Evolutionary conservation across 768 basidiomycete genomes (phyloP), one percentile per base, ranked within the genome.

Genomic region (Filobasidium wieringae): DNA sequence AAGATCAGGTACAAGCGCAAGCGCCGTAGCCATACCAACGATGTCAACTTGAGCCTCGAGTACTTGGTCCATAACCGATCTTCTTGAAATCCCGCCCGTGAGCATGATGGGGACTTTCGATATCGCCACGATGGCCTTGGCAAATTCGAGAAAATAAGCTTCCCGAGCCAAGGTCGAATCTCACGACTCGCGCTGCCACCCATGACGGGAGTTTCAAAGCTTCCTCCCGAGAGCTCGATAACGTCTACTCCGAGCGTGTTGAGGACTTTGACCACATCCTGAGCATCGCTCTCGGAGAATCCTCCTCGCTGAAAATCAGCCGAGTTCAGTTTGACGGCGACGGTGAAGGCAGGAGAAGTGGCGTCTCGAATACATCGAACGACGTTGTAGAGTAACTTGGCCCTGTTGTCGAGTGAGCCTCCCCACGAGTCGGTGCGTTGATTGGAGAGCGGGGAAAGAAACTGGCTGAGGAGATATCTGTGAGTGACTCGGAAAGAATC

Each of bases 401-500:
- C 61, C 9, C 76, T 59, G 55, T 74, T 76, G 63, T 72, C 69
- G 34, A 72, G 60, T 0, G 64, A 65, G 2, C 74, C 74, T 19
- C 75, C 74, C 45, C 70, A 76, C 31, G 54, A 45, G 63, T 76
- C 76, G 6, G 71, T 73, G 1, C 75, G 65, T 54, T 65, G 62
- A 68, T 77, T 77, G 45, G 70, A 61, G 47, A 55, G 56, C 19
- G 52, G 58, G n/a, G 68, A 69, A 17, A 72, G 61, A 63, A 74
- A 74, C 56, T 75, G 71, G 40, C 37, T 32, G 30, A 56, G 7
- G 7, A 56, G 55, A 26, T 56, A 56, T n/a, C 55, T 37, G 30
- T 56, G 7, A 29, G 30, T 31, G 53, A 17, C n/a, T n/a, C 9
- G 53, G 22, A 7, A 33, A 15, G 8, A 1, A 17, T 52, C 11